phyloP scores from a whole-genome alignment of 2,329 filamentous ascomycete genomes.

The Botryotinia globosa region DNA sequence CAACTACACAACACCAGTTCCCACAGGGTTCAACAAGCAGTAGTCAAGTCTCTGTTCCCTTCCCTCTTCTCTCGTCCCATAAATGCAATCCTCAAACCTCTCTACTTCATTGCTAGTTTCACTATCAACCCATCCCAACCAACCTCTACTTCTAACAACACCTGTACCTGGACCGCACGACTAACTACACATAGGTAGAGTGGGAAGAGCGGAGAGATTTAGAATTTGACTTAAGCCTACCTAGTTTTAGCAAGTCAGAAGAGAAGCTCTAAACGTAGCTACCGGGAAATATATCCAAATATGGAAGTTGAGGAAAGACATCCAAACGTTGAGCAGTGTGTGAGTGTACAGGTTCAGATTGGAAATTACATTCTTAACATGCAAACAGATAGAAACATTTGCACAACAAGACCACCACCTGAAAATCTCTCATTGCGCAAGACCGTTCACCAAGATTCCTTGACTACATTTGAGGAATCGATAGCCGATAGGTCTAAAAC shows the following conservation, averaged over 20 bases:
- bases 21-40: too few species aligned
- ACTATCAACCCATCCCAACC: background rate
- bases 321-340: too few species aligned
- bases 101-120: background rate
- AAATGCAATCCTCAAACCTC: background rate
- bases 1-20: too few species aligned
- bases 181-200: too few species aligned
- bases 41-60: background rate
- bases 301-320: too few species aligned
- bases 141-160: background rate
- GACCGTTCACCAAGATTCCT: fast-evolving
- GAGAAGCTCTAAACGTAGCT: too few species aligned
- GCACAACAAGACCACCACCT: background rate
- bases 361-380: too few species aligned
- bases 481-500: background rate
- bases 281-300: too few species aligned
- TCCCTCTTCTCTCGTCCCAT: background rate
- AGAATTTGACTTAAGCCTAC: too few species aligned
- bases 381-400: background rate
- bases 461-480: background rate
- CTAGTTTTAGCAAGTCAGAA: too few species aligned
- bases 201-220: too few species aligned
- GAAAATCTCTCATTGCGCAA: fast-evolving
- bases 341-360: too few species aligned
- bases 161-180: fast-evolving